These are phyloP conservation scores for Pichia sp. DNA, from an alignment of 1,139 yeast genomes.

Conservation along the genomic window DNA sequence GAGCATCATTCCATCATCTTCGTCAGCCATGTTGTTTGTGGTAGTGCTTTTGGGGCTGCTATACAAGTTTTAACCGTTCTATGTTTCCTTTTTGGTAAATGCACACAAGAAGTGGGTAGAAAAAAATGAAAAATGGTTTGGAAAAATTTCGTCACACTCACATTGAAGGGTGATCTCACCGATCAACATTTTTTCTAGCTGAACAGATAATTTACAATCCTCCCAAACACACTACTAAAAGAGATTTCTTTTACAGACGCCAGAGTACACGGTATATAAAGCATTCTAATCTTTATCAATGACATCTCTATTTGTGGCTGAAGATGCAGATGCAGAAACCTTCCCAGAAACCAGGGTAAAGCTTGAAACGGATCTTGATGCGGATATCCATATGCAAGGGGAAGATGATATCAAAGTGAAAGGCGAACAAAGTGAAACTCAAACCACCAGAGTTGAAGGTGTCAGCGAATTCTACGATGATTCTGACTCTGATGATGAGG, in stretches of 20 bases:
- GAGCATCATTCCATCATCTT: slow-evolving; percentile 61
- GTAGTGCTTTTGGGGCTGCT: too few species aligned
- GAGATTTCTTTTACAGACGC: background rate
- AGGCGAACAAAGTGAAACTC: background rate
- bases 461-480: background rate
- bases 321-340: slow-evolving; percentile 17
- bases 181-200: too few species aligned
- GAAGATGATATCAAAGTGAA: slow-evolving; percentile 3
- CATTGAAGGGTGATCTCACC: too few species aligned
- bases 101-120: too few species aligned
- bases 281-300: background rate
- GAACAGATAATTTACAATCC: too few species aligned
- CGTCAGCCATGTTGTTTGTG: slow-evolving; percentile 20
- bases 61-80: too few species aligned
- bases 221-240: too few species aligned
- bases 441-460: slow-evolving; percentile 1
- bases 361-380: slow-evolving; percentile 26
- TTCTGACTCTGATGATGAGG: slow-evolving; percentile 27
- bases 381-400: slow-evolving; percentile 35
- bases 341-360: slow-evolving; percentile 1
- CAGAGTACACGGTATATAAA: background rate
- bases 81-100: too few species aligned
- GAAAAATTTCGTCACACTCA: too few species aligned
- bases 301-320: slow-evolving; percentile 25
- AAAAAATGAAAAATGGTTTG: too few species aligned